Evolutionary conservation across 2,329 filamentous ascomycete species (phyloP).

Genomic region (Fusarium begoniae): DNA sequence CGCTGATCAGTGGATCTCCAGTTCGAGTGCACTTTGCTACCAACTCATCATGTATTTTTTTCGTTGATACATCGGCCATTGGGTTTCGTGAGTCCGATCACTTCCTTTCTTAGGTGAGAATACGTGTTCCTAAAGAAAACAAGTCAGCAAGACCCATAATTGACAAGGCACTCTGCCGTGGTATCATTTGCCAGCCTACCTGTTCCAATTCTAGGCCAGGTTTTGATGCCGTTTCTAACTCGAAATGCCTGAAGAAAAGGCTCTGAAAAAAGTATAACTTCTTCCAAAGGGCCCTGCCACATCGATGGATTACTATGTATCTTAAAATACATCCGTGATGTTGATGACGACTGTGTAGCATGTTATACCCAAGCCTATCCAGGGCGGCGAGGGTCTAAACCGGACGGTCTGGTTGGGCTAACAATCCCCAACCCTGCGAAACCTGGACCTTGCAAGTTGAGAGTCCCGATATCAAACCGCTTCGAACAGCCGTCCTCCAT

Average conservation of each 20-base stretch:
- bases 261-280: background rate
- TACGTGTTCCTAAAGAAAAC: background rate
- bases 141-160: background rate
- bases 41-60: background rate
- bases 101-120: background rate
- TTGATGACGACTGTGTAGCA: background rate
- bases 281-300: background rate
- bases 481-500: slow-evolving; percentile 80
- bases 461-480: slow-evolving; percentile 66
- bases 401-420: slow-evolving; percentile 27
- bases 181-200: background rate
- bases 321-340: background rate
- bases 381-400: slow-evolving; percentile 28
- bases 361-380: slow-evolving; percentile 10
- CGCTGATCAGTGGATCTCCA: background rate
- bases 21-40: background rate
- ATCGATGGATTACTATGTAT: background rate
- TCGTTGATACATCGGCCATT: background rate
- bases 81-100: background rate
- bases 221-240: background rate
- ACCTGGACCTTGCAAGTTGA: slow-evolving; percentile 54
- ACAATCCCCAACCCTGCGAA: slow-evolving; percentile 32
- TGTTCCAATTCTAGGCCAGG: background rate
- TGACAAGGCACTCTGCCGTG: background rate
- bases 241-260: background rate